phyloP scores from a whole-genome alignment of 805 yeast species.

The Candida odintsovae region DNA sequence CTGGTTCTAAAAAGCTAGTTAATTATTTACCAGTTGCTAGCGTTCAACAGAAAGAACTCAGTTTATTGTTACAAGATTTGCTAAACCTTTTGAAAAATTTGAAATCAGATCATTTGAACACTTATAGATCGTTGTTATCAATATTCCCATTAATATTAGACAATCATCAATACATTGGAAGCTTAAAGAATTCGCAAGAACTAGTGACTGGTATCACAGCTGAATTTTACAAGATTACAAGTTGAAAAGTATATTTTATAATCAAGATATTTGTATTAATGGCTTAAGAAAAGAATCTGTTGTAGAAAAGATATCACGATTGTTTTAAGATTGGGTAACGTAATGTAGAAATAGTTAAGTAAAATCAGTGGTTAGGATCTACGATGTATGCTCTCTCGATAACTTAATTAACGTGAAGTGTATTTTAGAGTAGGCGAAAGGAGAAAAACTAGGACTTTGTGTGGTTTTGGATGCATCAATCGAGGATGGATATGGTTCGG shows the following conservation, averaged over 20 bases:
- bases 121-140: constrained; percentile 8
- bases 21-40: constrained; percentile 61
- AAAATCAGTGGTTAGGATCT: no score
- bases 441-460: no score
- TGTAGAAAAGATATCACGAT: no score
- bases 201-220: constrained; percentile 19
- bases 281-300: no score
- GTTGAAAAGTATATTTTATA: constrained; percentile 1
- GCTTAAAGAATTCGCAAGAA: constrained; percentile 8
- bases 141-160: constrained; percentile 22
- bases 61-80: constrained; percentile 39
- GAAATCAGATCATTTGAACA: background rate
- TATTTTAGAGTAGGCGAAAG: no score
- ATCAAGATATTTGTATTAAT: no score
- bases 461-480: no score
- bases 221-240: constrained; percentile 19
- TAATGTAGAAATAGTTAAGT: no score
- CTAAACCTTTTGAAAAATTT: constrained; percentile 20
- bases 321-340: background rate
- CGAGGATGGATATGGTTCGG: no score
- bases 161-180: constrained; percentile 17
- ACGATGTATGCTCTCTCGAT: no score
- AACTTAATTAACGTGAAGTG: no score
- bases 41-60: constrained; percentile 61
- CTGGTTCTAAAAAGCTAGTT: constrained; percentile 56